Base-by-base conservation (phyloP, 2,329 filamentous ascomycete species). In the Xylariaceae sp. region DNA sequence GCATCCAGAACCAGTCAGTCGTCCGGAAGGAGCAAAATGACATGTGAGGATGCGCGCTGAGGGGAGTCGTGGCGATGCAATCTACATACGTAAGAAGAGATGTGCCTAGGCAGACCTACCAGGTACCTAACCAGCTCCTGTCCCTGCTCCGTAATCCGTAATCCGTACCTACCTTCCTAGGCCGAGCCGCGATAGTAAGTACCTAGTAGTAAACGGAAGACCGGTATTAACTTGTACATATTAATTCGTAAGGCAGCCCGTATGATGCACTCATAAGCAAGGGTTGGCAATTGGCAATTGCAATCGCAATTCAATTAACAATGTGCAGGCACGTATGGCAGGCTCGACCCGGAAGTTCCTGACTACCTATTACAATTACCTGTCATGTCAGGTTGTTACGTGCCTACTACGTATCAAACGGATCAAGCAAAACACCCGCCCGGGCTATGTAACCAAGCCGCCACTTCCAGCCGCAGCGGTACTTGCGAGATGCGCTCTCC, bases 381-480 rank as follows among this genome's bases (percentile, higher is more conserved):
- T 42, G 37, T 42, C 37, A 42, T 42, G 37, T 42, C 11, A 42
- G 9, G 37, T 13, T 42, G 37, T 42, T 42, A 42, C 37, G 37
- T 42, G 37, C 37, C 45, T 51, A 52, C 56, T 47, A 18, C 51
- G 56, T 50, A 48, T 47, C 11, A 2, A 30, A 30, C 23, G 23
- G 4, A 30, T 30, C 37, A 42, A 42, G 8, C 37, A 45, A n/a
- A 45, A n/a, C 13, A 45, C 5, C 23, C 47, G 34, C 7, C 23
- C 23, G 57, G 64, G 61, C 61, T 58, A 65, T 66, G 62, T 66
- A 64, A 64, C 61, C 65, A 48, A 50, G 65, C 67, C 53, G 58
- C 64, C 65, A 65, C 62, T 55, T 59, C 49, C 61, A 62, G 64
- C 65, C 65, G 66, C 66, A 67, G 66, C 59, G 62, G 56, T 65